phyloP scores from a whole-genome alignment of 306 rosid genomes.

The Dicorynia guianensis region DNA sequence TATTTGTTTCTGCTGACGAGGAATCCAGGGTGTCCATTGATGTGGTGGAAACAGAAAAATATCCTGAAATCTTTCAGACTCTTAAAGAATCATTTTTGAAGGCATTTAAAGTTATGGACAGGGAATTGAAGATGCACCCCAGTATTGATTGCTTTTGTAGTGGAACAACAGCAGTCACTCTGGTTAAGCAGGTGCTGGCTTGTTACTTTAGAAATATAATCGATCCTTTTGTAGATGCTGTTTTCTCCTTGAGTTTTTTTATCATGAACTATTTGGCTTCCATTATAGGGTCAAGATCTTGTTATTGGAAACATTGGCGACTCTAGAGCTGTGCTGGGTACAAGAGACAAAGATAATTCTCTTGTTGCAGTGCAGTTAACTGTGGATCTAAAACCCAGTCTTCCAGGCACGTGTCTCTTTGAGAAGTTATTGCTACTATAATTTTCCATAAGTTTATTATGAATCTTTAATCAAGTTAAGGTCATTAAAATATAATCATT shows the following conservation, averaged over 20 bases:
- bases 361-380: constrained; percentile 89
- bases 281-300: constrained; percentile 81
- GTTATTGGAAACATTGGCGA: constrained; percentile 92
- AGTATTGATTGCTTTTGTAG: constrained; percentile 90
- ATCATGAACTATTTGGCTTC: constrained; percentile 33
- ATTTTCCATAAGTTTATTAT: constrained; percentile 15
- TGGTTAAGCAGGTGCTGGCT: constrained; percentile 82
- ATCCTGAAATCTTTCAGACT: constrained; percentile 75
- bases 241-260: constrained; percentile 38
- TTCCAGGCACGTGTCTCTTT: constrained; percentile 74
- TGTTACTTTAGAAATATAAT: constrained; percentile 20
- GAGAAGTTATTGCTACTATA: constrained; percentile 14
- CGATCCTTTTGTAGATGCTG: not conserved
- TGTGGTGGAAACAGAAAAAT: constrained; percentile 69
- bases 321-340: constrained; percentile 92
- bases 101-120: constrained; percentile 89
- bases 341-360: constrained; percentile 72
- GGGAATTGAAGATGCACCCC: constrained; percentile 81
- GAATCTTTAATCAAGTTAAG: constrained; percentile 18
- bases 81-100: constrained; percentile 83
- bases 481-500: not conserved
- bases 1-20: constrained; percentile 72
- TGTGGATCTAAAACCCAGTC: constrained; percentile 98
- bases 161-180: constrained; percentile 96
- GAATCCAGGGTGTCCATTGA: constrained; percentile 67